Base-by-base conservation (phyloP, 306 rosid species). In the Malus asiatica region DNA sequence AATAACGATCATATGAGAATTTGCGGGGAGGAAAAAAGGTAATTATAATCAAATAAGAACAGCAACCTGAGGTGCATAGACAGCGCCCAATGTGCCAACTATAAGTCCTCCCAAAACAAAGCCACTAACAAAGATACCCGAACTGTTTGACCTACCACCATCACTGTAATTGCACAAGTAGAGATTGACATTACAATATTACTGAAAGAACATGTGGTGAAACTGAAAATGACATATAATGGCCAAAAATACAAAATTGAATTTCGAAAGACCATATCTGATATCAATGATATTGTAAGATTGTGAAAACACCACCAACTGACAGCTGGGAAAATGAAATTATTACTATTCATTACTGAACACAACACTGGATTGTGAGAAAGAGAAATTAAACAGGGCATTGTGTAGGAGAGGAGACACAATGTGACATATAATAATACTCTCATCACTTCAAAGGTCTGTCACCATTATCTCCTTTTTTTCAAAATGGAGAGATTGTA, bases 41-140 rank as follows among this genome's bases (percentile, higher is more conserved):
- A 75, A 77, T 46, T n/a, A 46, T 33, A 8, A 3, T 22, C 18
- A 48, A 16, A 14, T 69, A 35, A 33, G 77, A 78, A 18, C 38
- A 38, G 66, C 71, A 58, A 95, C 99, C 99, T 95, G 96, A 77
- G 97, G 99, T 69, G 97, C 99, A 84, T 89, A 95, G n/a, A 92
- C 99, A 55, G 93, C 88, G 59, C 93, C 96, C 66, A 95, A 88
- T 19, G 99, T 83, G 78, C 99, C 99, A 80, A 90, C 96, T 62
- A 90, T 81, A 75, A 95, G 85, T 82, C 97, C 99, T 79, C 97
- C 99, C 89, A 95, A 81, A 78, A 95, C 80, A 82, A 95, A 95
- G 76, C 99, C 99, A 68, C 97, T 95, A 48, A 92, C 84, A 79
- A 95, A 95, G 84, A 92, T 72, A 86, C 96, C 74, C 72, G 96